Base-by-base conservation (phyloP, 176 grass and related monocot genomes). In the Otatea glauca region DNA sequence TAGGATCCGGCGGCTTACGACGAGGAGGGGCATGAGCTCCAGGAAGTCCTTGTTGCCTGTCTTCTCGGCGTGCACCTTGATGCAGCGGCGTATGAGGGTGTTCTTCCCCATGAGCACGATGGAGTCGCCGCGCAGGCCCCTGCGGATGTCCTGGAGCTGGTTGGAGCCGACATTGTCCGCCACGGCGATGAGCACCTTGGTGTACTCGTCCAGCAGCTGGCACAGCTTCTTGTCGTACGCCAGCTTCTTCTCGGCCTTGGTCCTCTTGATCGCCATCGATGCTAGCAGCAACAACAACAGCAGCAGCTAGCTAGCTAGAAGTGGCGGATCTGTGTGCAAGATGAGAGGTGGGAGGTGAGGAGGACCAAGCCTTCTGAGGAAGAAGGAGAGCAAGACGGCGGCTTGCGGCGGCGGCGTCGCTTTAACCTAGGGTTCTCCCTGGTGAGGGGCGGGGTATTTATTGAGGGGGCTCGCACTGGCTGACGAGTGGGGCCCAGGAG, bases 71-170 rank as follows among this genome's bases (percentile, higher is more conserved):
- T 96, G 70, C 4, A 77, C 83, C 91, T 91, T 96, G 76, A 96
- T 91, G 88, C 94, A 96, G 10, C 94, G 80, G 37, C 94, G 60
- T 86, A 96, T 93, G 61, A 96, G 89, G 32, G 94, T 96, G 68
- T 96, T 96, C 89, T 96, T 96, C 5, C 94, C 94, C 94, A 96
- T 93, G 72, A 96, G 87, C 37, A 96, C 87, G 9, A 96, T 77
- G 4, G 94, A 96, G 87, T 96, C 94, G 2, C 94, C 94, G 54
- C 94, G 80, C 55, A 96, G 82, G 0, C 94, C 94, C 53, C 39
- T 85, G 73, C 94, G 86, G 77, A 96, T 93, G 54, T 84, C 89
- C 86, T 96, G 94, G 38, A 96, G 91, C 89, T 96, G 94, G 68
- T 84, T 93, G 72, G 94, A 96, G 5, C 94, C 94, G 56, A 96